Conservation (phyloP, 2,329 filamentous ascomycete species). For the Epichloe elymi region DNA sequence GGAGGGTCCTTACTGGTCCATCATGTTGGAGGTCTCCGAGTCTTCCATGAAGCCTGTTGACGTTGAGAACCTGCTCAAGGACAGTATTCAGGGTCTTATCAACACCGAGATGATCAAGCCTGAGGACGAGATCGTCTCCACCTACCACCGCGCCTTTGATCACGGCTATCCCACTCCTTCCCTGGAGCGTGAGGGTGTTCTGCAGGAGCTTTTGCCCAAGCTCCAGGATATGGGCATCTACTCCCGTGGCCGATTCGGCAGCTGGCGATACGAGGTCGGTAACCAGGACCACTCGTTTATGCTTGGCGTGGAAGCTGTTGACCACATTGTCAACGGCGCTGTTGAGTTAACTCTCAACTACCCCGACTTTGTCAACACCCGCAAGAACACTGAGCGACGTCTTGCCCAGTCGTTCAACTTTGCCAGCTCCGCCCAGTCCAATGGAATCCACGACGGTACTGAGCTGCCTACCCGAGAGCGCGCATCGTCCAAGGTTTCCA, state of each 20-base stretch:
- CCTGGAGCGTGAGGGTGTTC: constrained; percentile 87
- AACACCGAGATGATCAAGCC: constrained; percentile 95
- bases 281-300: constrained; percentile 98
- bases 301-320: constrained; percentile 86
- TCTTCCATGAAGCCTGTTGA: constrained; percentile 92
- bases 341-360: constrained; percentile 92
- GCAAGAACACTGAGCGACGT: constrained; percentile 42
- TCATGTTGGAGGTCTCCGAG: constrained; percentile 98
- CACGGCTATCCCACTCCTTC: constrained; percentile 95
- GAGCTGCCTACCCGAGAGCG: constrained; percentile 25
- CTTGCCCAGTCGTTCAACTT: constrained; percentile 32
- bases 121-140: constrained; percentile 89
- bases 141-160: constrained; percentile 95
- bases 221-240: constrained; percentile 85
- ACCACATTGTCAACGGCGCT: constrained; percentile 78
- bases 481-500: constrained; percentile 17
- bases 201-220: constrained; percentile 85
- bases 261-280: constrained; percentile 93
- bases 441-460: constrained; percentile 14
- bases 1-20: constrained; percentile 96
- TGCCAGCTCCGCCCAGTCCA: constrained; percentile 19
- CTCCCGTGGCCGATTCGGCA: constrained; percentile 92
- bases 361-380: constrained; percentile 84
- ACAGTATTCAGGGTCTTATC: constrained; percentile 90
- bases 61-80: constrained; percentile 67